phyloP scores from a whole-genome alignment of 2,329 filamentous ascomycete genomes.

The Atkinsonella hypoxylon region DNA sequence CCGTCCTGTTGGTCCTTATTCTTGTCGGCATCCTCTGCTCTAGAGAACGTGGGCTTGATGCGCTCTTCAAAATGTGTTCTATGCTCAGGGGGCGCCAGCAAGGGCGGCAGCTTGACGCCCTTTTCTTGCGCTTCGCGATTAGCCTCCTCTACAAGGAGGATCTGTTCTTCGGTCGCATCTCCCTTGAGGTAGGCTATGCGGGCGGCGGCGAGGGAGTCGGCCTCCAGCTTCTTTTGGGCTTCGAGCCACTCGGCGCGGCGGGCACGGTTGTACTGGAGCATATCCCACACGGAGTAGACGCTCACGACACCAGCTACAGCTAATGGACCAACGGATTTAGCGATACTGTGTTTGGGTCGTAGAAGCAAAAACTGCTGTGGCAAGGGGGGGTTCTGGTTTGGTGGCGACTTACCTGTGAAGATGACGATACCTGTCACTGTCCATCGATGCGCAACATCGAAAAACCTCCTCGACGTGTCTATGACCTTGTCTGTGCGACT shows the following conservation, averaged over 20 bases:
- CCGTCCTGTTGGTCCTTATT: slow-evolving; percentile 14
- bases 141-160: slow-evolving; percentile 44
- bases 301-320: slow-evolving; percentile 44
- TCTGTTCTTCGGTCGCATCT: slow-evolving; percentile 43
- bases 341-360: not conserved
- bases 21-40: slow-evolving; percentile 9
- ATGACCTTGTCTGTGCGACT: slow-evolving; percentile 41
- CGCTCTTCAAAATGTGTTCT: slow-evolving; percentile 24
- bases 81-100: slow-evolving; percentile 34
- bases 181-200: slow-evolving; percentile 49
- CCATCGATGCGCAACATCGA: slow-evolving; percentile 44
- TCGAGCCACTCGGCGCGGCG: slow-evolving; percentile 47
- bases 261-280: slow-evolving; percentile 48
- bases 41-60: slow-evolving; percentile 20
- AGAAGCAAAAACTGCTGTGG: not conserved
- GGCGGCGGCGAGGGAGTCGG: slow-evolving; percentile 43
- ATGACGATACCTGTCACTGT: slow-evolving; percentile 43
- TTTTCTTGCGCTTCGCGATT: slow-evolving; percentile 33
- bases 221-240: slow-evolving; percentile 39
- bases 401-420: slow-evolving; percentile 38
- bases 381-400: not conserved
- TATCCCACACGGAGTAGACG: slow-evolving; percentile 48
- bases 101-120: slow-evolving; percentile 36
- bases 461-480: slow-evolving; percentile 33
- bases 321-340: slow-evolving; percentile 13